phyloP scores from a whole-genome alignment of 345 rosid genomes.

The Boechera stricta region DNA sequence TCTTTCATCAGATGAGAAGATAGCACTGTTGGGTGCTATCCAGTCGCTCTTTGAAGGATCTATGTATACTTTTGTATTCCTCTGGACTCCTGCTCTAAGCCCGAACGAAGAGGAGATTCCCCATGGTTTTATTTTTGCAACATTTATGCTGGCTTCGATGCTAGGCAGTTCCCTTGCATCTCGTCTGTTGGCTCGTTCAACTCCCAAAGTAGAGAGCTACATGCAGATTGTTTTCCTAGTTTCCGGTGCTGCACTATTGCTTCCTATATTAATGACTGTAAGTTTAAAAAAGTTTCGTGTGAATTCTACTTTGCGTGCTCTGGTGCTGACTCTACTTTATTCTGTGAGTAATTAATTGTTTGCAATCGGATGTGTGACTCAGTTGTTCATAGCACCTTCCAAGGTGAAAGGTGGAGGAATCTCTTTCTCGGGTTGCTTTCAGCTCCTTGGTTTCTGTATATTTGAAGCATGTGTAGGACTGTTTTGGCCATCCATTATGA shows the following conservation, averaged over 20 bases:
- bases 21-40: slow-evolving; percentile 93
- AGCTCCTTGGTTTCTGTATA: slow-evolving; percentile 90
- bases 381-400: slow-evolving; percentile 66
- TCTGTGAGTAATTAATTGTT: slow-evolving; percentile 20
- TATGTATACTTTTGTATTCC: slow-evolving; percentile 98
- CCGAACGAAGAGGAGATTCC: slow-evolving; percentile 94
- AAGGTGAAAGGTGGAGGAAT: slow-evolving; percentile 83
- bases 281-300: slow-evolving; percentile 21
- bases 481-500: slow-evolving; percentile 99
- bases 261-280: slow-evolving; percentile 86
- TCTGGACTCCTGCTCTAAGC: slow-evolving; percentile 98
- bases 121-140: slow-evolving; percentile 97
- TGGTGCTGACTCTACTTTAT: slow-evolving; percentile 20
- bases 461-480: slow-evolving; percentile 97
- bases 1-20: slow-evolving; percentile 78
- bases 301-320: neutral
- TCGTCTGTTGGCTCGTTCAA: slow-evolving; percentile 81
- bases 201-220: slow-evolving; percentile 87
- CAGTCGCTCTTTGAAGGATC: slow-evolving; percentile 99
- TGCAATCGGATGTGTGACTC: slow-evolving; percentile 45
- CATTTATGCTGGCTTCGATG: slow-evolving; percentile 99
- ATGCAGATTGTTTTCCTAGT: slow-evolving; percentile 89
- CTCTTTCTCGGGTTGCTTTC: slow-evolving; percentile 76
- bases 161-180: slow-evolving; percentile 97
- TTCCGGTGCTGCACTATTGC: slow-evolving; percentile 76